A percentile compares a stretch with the other conserved stretches of the same genome.
phyloP scores from a whole-genome alignment of 2,329 filamentous ascomycete genomes.

The Colletotrichum abscissum region DNA sequence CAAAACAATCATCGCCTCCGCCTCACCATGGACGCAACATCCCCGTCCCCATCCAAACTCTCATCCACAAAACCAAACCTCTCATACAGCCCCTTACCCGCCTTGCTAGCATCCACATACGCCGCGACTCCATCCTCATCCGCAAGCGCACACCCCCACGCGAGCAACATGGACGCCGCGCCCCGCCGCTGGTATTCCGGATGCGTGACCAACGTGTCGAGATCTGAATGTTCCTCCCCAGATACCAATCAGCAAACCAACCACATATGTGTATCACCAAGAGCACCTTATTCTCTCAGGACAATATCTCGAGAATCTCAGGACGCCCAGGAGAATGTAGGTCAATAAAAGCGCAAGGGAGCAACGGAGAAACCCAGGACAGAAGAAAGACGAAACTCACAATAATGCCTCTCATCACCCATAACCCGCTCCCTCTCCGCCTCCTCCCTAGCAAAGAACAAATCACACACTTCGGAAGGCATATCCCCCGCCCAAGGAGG shows the following conservation, averaged over 20 bases:
- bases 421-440: constrained; percentile 1
- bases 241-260: too few relatives aligned
- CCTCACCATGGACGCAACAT: constrained; percentile 6
- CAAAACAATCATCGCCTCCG: neutral
- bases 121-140: constrained; percentile 37
- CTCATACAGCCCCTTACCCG: constrained; percentile 14
- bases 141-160: constrained; percentile 40
- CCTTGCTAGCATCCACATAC: constrained; percentile 41
- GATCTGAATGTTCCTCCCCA: constrained; percentile 24
- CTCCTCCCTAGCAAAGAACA: constrained; percentile 14
- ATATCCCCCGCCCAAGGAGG: constrained; percentile 26
- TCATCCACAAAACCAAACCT: constrained; percentile 26
- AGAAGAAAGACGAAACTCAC: neutral
- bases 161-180: constrained; percentile 39
- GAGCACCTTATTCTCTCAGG: too few relatives aligned
- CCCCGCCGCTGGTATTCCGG: constrained; percentile 42
- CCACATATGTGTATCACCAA: too few relatives aligned
- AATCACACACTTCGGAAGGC: constrained; percentile 2
- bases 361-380: neutral
- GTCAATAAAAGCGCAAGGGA: neutral
- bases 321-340: neutral
- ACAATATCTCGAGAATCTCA: too few relatives aligned
- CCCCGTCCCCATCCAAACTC: neutral
- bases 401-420: constrained; percentile 20
- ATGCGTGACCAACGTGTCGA: constrained; percentile 41